Evolutionary conservation across 768 basidiomycete species (phyloP).

Genomic region (Amanita brunnescens): DNA sequence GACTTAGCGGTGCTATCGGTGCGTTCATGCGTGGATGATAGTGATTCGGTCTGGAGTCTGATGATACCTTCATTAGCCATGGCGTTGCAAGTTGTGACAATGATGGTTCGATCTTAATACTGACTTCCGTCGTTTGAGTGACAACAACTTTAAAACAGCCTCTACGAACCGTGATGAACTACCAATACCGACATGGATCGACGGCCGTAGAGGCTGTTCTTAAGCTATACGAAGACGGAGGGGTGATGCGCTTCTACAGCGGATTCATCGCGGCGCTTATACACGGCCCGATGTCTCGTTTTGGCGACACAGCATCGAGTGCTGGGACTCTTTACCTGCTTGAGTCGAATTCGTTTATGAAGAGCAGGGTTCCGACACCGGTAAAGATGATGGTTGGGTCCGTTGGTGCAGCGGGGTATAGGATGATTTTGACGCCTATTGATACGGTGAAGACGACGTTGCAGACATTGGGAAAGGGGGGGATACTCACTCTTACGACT

Average conservation of each 20-base stretch:
- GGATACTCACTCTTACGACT: slow-evolving; percentile 52
- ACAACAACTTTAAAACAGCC: slow-evolving; percentile 38
- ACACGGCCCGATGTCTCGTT: slow-evolving; percentile 78
- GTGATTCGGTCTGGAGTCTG: not conserved
- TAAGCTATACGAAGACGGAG: slow-evolving; percentile 72
- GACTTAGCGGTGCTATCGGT: slow-evolving; percentile 84
- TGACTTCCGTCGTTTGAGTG: not conserved
- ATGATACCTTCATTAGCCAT: slow-evolving; percentile 49
- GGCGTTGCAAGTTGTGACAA: slow-evolving; percentile 84
- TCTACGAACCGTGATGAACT: slow-evolving; percentile 95
- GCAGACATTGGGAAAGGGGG: slow-evolving; percentile 79
- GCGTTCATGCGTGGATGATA: slow-evolving; percentile 10
- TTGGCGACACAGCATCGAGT: slow-evolving; percentile 95
- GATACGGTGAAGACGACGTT: slow-evolving; percentile 95
- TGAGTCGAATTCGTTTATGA: slow-evolving; percentile 65
- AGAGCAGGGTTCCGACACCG: slow-evolving; percentile 44
- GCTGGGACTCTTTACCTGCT: slow-evolving; percentile 85
- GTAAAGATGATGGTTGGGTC: slow-evolving; percentile 78
- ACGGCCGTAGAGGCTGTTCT: slow-evolving; percentile 53
- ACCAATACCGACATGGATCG: slow-evolving; percentile 87
- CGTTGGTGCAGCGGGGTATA: slow-evolving; percentile 70
- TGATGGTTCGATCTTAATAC: slow-evolving; percentile 57
- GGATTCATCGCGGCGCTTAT: slow-evolving; percentile 80
- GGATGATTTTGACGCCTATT: slow-evolving; percentile 88
- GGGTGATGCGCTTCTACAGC: slow-evolving; percentile 79